Conservation (phyloP, 1,139 yeast species). For the Citeromyces siamensis region DNA sequence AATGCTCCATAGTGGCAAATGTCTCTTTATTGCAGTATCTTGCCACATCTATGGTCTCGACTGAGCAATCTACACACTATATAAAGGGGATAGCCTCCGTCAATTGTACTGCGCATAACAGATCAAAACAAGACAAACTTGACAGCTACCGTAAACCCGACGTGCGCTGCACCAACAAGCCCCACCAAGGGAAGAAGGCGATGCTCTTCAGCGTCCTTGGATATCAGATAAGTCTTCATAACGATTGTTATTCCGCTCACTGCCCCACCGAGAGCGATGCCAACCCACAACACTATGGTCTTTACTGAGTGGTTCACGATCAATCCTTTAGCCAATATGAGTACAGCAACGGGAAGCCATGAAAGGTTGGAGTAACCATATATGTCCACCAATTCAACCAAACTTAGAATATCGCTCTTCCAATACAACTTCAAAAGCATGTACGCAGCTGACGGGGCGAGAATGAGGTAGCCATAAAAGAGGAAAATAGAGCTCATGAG, state of each 20-base stretch:
- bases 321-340: constrained; percentile 36
- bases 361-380: constrained; percentile 71
- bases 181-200: constrained; percentile 14
- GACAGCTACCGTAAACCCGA: constrained; percentile 31
- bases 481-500: constrained; percentile 54
- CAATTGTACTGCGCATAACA: background rate
- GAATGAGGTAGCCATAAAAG: constrained; percentile 60
- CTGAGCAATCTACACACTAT: too few species aligned
- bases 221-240: constrained; percentile 29
- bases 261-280: constrained; percentile 31
- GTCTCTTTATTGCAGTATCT: too few species aligned
- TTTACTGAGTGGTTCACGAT: constrained; percentile 27
- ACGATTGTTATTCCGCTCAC: constrained; percentile 36
- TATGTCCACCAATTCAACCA: constrained; percentile 37
- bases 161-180: constrained; percentile 24
- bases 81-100: too few species aligned
- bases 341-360: constrained; percentile 69
- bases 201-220: constrained; percentile 22
- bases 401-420: constrained; percentile 25
- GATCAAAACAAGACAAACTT: constrained; percentile 37
- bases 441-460: constrained; percentile 30
- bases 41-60: too few species aligned
- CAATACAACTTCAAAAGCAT: constrained; percentile 34
- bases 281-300: constrained; percentile 27
- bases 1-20: too few species aligned